These are phyloP conservation scores for Vitis rupestris DNA, from an alignment of 164 flowering plant genomes.

Conservation along the genomic window DNA sequence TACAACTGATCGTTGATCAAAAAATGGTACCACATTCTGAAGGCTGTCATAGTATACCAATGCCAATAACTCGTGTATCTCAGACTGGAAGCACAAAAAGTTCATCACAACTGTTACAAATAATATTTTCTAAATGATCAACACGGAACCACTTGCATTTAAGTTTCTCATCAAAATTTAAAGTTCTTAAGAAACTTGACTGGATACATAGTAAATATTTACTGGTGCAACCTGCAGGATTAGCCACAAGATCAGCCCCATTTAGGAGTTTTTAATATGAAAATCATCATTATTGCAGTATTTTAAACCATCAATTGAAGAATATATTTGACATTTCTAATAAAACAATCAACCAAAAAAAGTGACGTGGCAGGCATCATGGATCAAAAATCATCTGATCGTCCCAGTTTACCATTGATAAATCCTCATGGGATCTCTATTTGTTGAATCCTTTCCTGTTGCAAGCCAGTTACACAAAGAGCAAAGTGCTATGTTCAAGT, in stretches of 20 bases:
- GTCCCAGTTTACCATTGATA: neutral
- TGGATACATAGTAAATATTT: neutral
- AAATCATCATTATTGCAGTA: neutral
- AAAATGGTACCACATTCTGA: constrained; percentile 94
- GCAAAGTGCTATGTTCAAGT: neutral
- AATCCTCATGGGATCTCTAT: neutral
- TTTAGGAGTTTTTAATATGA: too few relatives aligned
- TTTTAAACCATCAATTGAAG: neutral
- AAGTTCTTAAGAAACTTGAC: neutral
- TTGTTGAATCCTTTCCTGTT: too few relatives aligned
- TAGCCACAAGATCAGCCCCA: too few relatives aligned
- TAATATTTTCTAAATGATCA: neutral
- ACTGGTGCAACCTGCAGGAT: neutral
- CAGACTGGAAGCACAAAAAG: constrained; percentile 52
- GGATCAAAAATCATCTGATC: too few relatives aligned
- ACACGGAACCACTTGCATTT: constrained; percentile 1
- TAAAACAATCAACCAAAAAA: neutral
- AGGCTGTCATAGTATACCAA: constrained; percentile 94
- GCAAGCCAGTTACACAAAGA: neutral
- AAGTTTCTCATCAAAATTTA: neutral
- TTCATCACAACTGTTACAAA: neutral
- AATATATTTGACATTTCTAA: neutral
- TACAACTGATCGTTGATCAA: constrained; percentile 75
- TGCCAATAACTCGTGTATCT: constrained; percentile 92
- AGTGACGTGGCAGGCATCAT: too few relatives aligned